These are phyloP conservation scores for Wickerhamiella bombiphila DNA, from an alignment of 805 yeast species.

Conservation along the genomic window DNA sequence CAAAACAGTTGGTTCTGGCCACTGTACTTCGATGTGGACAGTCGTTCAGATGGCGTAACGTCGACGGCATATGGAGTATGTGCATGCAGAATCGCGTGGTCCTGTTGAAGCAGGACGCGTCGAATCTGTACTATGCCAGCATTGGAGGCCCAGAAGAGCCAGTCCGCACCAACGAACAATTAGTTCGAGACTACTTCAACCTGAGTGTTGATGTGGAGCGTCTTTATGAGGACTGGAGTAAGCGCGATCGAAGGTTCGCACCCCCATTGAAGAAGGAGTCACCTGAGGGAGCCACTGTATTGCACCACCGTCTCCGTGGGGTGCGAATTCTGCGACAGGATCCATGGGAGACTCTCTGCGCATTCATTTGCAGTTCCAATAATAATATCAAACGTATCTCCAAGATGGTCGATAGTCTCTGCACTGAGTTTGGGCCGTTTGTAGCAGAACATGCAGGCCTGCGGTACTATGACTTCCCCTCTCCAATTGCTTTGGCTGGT, in stretches of 20 bases:
- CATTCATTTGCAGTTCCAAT: constrained; percentile 90
- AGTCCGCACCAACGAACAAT: constrained; percentile 23
- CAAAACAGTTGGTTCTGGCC: constrained; percentile 39
- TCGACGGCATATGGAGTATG: constrained; percentile 38
- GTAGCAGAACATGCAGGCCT: constrained; percentile 40
- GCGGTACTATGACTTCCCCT: constrained; percentile 60
- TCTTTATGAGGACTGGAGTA: constrained; percentile 51
- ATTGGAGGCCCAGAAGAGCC: constrained; percentile 14
- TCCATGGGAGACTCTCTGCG: constrained; percentile 89
- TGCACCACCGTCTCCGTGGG: constrained; percentile 37
- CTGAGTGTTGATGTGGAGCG: constrained; percentile 38
- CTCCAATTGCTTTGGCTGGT: constrained; percentile 35
- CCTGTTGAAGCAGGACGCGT: constrained; percentile 45
- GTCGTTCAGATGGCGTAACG: constrained; percentile 64
- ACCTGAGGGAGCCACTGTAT: too few relatives aligned
- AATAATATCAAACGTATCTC: constrained; percentile 89
- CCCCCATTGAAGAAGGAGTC: constrained; percentile 2
- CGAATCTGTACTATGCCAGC: constrained; percentile 37
- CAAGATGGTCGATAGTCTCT: constrained; percentile 73
- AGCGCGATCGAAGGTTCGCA: constrained; percentile 29
- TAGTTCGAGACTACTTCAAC: constrained; percentile 58
- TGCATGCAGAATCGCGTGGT: constrained; percentile 46
- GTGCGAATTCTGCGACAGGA: constrained; percentile 80
- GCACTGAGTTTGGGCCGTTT: constrained; percentile 52
- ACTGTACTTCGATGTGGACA: constrained; percentile 74